Base-by-base conservation (phyloP, 2,329 filamentous ascomycete genomes). In the Aureobasidium subglaciale region DNA sequence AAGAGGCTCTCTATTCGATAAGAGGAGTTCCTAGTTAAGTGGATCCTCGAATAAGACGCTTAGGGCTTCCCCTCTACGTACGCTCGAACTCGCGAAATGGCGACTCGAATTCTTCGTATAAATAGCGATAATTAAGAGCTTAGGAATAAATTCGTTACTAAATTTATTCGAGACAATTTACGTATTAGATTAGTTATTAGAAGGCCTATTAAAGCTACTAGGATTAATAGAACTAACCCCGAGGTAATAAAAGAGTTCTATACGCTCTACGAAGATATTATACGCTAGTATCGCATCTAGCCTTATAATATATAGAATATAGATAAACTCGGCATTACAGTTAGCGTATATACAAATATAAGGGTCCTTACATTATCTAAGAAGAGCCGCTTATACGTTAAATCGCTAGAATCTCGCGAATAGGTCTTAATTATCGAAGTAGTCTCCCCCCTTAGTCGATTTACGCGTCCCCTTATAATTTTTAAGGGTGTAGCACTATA, bases 391-490 rank as follows among this genome's bases (percentile, higher is more conserved):
- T 41, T n/a, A 41, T 54, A 54, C n/a, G 15, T 54, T 11, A 54
- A 54, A 54, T 54, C 25, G 24, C 49, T 30, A 54, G 49, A 32
- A 54, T 41, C 24, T 3, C 15, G 37, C 25, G 10, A 54, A 42
- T 54, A 7, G 49, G 49, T 54, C 16, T 54, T 11, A 54, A 34
- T 32, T 42, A 40, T 42, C 16, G 11, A 42, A 8, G 38, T 42
- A 22, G 15, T 42, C 2, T 41, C 16, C 11, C 35, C 9, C 15
- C 5, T 13, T 6, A 9, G 25, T 34, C 8, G 37, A 30, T 18
- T 54, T 54, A 42, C 15, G 4, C 32, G n/a, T n/a, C 37, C 37
- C n/a, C 49, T 54, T 34, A 20, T 54, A 32, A 54, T 54, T n/a
- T 54, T 54, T 42, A 24, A 27, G 38, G 49, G 49, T 41, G n/a